Percentiles rank a stretch among this genome's conserved stretches.
Evolutionary conservation across 1,139 yeast species (phyloP).

Genomic region (Diutina rugosa): DNA sequence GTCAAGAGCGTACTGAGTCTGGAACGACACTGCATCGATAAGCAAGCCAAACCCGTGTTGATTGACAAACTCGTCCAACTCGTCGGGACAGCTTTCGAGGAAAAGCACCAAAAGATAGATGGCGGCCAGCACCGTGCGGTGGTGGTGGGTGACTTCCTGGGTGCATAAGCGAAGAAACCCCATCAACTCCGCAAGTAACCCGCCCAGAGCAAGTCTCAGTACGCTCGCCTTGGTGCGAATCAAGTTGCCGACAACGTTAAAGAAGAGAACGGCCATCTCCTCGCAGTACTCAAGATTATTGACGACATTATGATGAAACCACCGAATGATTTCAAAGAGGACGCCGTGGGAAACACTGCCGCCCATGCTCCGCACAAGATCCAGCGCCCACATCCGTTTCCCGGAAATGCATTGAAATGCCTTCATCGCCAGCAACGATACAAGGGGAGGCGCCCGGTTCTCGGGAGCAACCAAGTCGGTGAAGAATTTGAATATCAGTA

Average conservation of each 20-base stretch:
- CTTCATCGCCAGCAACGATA: conserved; percentile 49
- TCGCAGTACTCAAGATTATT: conserved; percentile 23
- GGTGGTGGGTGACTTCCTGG: conserved; percentile 15
- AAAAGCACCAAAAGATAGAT: conserved; percentile 48
- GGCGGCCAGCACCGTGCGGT: conserved; percentile 54
- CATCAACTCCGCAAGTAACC: conserved; percentile 54
- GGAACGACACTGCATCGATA: conserved; percentile 50
- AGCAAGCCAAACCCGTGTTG: conserved; percentile 53
- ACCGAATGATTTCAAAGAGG: conserved; percentile 58
- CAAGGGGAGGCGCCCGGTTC: conserved; percentile 36
- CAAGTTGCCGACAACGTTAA: conserved; percentile 45
- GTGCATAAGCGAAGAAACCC: conserved; percentile 45
- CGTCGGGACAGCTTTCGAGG: conserved; percentile 30
- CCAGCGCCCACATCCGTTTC: conserved; percentile 63
- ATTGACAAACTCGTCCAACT: conserved; percentile 48
- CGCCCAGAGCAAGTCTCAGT: conserved; percentile 43
- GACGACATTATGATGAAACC: conserved; percentile 37
- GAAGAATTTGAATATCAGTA: conserved; percentile 57
- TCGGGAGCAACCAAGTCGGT: conserved; percentile 53
- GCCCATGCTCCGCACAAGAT: conserved; percentile 70
- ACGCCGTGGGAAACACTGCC: conserved; percentile 85
- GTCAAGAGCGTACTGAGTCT: conserved; percentile 51
- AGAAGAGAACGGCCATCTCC: conserved; percentile 39
- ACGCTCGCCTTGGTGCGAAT: conserved; percentile 41
- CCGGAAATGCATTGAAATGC: conserved; percentile 63